These are phyloP conservation scores for Rhodotorula sp. DNA, from an alignment of 1,284 basidiomycete species.

Conservation along the genomic window DNA sequence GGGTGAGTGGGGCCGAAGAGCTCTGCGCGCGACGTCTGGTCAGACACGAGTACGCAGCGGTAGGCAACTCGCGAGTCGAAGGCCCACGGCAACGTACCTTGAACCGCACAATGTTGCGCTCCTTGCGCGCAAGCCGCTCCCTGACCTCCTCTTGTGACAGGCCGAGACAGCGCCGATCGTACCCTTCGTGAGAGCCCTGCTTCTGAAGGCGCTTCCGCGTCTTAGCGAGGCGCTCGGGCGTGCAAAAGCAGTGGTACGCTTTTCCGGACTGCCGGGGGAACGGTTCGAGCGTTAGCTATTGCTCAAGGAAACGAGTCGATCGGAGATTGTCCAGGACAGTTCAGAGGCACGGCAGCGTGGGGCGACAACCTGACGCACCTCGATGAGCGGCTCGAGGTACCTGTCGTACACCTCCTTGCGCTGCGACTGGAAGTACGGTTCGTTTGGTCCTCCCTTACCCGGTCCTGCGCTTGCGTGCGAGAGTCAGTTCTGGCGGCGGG, in stretches of 20 bases:
- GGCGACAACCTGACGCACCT: constrained; percentile 57
- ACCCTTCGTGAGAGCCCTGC: constrained; percentile 71
- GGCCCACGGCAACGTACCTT: constrained; percentile 62
- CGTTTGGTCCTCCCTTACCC: constrained; percentile 68
- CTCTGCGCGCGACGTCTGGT: constrained; percentile 10
- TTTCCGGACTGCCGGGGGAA: constrained; percentile 59
- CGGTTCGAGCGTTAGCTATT: too few species aligned
- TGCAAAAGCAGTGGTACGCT: constrained; percentile 95
- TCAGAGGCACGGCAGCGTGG: not conserved
- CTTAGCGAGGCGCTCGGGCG: constrained; percentile 64
- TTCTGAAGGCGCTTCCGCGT: constrained; percentile 70
- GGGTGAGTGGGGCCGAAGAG: constrained; percentile 32
- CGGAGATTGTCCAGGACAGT: not conserved
- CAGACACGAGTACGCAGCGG: not conserved
- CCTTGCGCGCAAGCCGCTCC: constrained; percentile 69
- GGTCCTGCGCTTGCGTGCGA: constrained; percentile 63
- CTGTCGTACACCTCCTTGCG: constrained; percentile 77
- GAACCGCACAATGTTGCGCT: constrained; percentile 79
- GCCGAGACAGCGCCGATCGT: constrained; percentile 82
- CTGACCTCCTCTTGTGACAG: constrained; percentile 81
- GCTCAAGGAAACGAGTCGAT: too few species aligned
- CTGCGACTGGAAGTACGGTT: constrained; percentile 86
- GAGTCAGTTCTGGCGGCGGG: not conserved
- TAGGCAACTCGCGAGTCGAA: not conserved
- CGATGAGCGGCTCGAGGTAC: constrained; percentile 72